Base-by-base conservation (phyloP, 2,329 filamentous ascomycete genomes). In the Talaromyces atroroseus region DNA sequence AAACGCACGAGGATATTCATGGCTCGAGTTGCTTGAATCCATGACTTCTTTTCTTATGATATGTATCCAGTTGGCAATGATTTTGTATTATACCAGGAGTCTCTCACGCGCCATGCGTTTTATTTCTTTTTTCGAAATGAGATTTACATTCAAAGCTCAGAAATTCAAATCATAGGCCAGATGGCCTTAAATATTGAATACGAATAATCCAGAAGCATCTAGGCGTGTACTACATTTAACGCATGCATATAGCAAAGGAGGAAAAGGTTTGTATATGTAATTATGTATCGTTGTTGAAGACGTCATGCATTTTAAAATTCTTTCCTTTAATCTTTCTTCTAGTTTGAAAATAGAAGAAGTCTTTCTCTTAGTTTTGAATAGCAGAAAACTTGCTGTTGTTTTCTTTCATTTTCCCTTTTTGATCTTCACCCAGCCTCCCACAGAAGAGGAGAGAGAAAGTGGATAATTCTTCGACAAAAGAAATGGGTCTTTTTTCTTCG, bases 271-370 rank as follows among this genome's bases (percentile, higher is more conserved):
- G 24, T 26, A 7, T 26, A 26, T 26, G 7, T 26, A 26, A 4
- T 4, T 26, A 3, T 3, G 7, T 42, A 16, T 68, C 67, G 70
- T 71, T 68, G 68, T 68, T 69, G 67, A 71, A 65, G 66, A 71
- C 65, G 66, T 64, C 58, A 64, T 61, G 58, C 51, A 45, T 60
- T 57, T 54, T 47, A 2, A 5, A 42, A 44, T 34, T 53, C 36
- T 49, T 36, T 29, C 26, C 44, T 46, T 51, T 47, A 26, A 21
- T 10, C n/a, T 10, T 29, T 55, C 49, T 53, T 49, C 20, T 54
- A 16, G 24, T 10, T 36, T 5, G 26, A 29, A 29, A 29, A 29
- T 29, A 29, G 26, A 10, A 29, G 26, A 29, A 29, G 26, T 5
- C 26, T 29, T 10, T 11, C 26, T 29, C 8, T 29, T 29, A 26